Percentiles rank a stretch among this genome's conserved stretches.
Conservation (phyloP, 352 stramenopile genomes). For the Saprolegnia parasitica region DNA sequence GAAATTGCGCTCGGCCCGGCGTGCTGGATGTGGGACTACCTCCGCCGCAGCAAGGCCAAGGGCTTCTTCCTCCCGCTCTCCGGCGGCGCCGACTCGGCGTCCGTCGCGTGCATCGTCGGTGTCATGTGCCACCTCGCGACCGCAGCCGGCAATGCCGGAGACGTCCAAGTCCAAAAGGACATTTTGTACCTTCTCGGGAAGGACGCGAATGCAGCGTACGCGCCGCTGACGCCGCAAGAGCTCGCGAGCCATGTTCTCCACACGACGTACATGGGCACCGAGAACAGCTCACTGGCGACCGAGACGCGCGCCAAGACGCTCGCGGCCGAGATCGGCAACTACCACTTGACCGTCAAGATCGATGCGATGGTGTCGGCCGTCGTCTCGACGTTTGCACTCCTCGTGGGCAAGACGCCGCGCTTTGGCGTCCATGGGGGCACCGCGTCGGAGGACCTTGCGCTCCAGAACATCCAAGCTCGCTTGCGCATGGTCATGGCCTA, state of each 20-base stretch:
- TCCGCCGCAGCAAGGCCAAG: conserved; percentile 80
- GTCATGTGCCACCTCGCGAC: conserved; percentile 96
- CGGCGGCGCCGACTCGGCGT: conserved; percentile 95
- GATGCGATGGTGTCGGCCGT: conserved; percentile 91
- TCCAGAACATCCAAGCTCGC: conserved; percentile 98
- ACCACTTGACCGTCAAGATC: conserved; percentile 95
- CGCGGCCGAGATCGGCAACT: conserved; percentile 90
- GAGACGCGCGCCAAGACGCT: conserved; percentile 85
- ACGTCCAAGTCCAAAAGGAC: conserved; percentile 74
- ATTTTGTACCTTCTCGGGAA: conserved; percentile 77
- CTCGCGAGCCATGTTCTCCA: conserved; percentile 92
- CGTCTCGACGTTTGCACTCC: conserved; percentile 63
- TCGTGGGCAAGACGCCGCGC: conserved; percentile 87
- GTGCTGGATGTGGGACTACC: conserved; percentile 99
- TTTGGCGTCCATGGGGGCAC: conserved; percentile 88
- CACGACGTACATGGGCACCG: conserved; percentile 98
- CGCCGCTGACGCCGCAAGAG: conserved; percentile 71
- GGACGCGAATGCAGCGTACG: conserved; percentile 45
- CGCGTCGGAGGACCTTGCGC: conserved; percentile 92
- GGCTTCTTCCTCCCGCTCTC: conserved; percentile 96
- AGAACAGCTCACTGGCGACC: conserved; percentile 91
- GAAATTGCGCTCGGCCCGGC: conserved; percentile 96
- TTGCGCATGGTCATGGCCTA: conserved; percentile 98
- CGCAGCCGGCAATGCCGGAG: conserved; percentile 72
- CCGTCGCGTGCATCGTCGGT: conserved; percentile 94